Percentiles rank a stretch among this genome's conserved stretches.
phyloP scores from a whole-genome alignment of 306 rosid species.

The Mimosa bimucronata region DNA sequence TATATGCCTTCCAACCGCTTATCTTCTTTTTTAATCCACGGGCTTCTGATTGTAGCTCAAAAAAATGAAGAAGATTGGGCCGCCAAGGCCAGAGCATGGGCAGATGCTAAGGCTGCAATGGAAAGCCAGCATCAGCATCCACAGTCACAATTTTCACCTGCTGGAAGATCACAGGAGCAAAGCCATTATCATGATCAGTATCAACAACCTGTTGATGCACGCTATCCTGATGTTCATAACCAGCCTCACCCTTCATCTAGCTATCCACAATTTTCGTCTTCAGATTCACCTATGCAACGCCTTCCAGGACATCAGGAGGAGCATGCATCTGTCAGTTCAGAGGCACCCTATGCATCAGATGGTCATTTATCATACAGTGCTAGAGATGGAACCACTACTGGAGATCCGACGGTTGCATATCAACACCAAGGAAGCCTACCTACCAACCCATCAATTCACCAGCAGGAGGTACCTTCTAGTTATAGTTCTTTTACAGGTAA shows the following conservation, averaged over 20 bases:
- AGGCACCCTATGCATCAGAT: constrained; percentile 61
- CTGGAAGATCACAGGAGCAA: constrained; percentile 75
- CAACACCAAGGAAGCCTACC: constrained; percentile 66
- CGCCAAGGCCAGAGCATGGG: constrained; percentile 97
- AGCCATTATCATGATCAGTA: constrained; percentile 73
- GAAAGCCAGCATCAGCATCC: constrained; percentile 84
- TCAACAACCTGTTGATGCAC: constrained; percentile 57
- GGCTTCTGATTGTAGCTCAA: constrained; percentile 36
- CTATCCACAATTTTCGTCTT: constrained; percentile 72
- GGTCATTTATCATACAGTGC: constrained; percentile 54
- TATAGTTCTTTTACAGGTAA: constrained; percentile 99
- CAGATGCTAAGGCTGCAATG: constrained; percentile 75
- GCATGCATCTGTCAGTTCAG: constrained; percentile 52
- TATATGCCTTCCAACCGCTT: constrained; percentile 16
- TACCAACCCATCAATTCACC: constrained; percentile 76
- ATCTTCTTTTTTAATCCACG: constrained; percentile 19
- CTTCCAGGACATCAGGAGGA: constrained; percentile 64
- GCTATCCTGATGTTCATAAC: constrained; percentile 59
- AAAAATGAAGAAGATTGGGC: constrained; percentile 95
- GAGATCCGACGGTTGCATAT: constrained; percentile 59
- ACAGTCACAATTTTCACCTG: constrained; percentile 65
- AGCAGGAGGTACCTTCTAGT: constrained; percentile 99
- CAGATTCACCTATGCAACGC: constrained; percentile 54
- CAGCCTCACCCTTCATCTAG: constrained; percentile 63
- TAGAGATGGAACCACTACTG: constrained; percentile 57